phyloP scores from a whole-genome alignment of 139 green algal genomes.

The Tetraselmis chui region DNA sequence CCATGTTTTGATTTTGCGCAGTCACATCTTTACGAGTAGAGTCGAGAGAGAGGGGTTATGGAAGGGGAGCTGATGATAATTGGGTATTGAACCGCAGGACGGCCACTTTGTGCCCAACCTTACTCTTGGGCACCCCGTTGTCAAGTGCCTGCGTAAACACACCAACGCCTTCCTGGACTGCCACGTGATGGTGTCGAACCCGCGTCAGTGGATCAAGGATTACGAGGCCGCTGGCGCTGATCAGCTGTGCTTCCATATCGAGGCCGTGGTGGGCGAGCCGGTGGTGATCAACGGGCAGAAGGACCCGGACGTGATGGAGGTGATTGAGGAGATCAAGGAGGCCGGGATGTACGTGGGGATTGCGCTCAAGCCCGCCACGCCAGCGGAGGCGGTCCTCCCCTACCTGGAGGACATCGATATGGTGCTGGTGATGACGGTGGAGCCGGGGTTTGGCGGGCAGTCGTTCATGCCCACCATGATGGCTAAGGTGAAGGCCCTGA shows the following conservation, averaged over 20 bases:
- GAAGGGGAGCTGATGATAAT: neutral
- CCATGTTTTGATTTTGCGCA: neutral
- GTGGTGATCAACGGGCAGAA: neutral
- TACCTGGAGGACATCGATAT: slow-evolving; percentile 32
- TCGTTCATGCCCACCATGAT: slow-evolving; percentile 27
- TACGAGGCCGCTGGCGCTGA: slow-evolving; percentile 16
- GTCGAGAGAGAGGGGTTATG: neutral
- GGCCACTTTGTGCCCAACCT: slow-evolving; percentile 36
- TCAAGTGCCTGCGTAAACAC: slow-evolving; percentile 41
- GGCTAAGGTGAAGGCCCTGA: neutral
- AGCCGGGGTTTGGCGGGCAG: slow-evolving; percentile 51
- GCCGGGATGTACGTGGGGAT: slow-evolving; percentile 38
- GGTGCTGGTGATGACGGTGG: slow-evolving; percentile 38
- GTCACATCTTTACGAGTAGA: neutral
- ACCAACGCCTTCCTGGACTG: slow-evolving; percentile 55
- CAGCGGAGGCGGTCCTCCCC: slow-evolving; percentile 19
- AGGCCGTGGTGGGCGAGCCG: slow-evolving; percentile 6
- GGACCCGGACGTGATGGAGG: slow-evolving; percentile 4
- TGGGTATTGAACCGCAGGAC: slow-evolving; percentile 1
- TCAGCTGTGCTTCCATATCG: slow-evolving; percentile 29
- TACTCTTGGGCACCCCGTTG: slow-evolving; percentile 58
- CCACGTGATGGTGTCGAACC: slow-evolving; percentile 49
- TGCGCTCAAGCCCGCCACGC: slow-evolving; percentile 34
- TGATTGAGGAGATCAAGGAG: slow-evolving; percentile 22
- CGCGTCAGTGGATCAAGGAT: neutral